Evolutionary conservation across 306 rosid species (phyloP), one percentile per base, ranked within the genome.

Genomic region (Alnus glutinosa): DNA sequence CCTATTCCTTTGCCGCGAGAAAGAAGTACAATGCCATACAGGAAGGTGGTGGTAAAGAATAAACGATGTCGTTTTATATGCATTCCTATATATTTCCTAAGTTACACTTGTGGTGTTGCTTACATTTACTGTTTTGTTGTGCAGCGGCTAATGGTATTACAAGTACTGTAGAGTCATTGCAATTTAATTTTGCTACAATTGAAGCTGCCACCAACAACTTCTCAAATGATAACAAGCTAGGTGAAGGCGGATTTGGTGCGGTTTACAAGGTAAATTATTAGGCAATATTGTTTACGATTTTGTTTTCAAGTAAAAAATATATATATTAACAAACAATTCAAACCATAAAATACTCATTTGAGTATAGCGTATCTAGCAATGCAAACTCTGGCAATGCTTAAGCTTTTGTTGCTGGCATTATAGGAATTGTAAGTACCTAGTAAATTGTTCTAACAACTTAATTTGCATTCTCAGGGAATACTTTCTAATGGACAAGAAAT

Each of bases 1-100:
- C 78, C 86, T 87, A 78, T 87, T 52, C 82, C 79, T 87, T 82
- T 88, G 89, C 82, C 86, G 30, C n/a, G 11, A 57, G 9, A 57
- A 19, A 19, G 9, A 57, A 57, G 9, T 7, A 57, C 12, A 57
- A 8, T 19, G 62, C 15, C 19, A 9, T 18, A 6, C 62, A 7
- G 30, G 30, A 57, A 57, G 62, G 18, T n/a, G 10, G 19, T 58
- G 64, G 64, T 58, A n/a, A 58, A 58, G 11, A n/a, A 19, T 1
- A 6, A 12, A 9, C 2, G 8, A 11, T 10, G 52, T 2, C 7
- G 52, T n/a, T n/a, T n/a, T n/a, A n/a, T n/a, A n/a, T n/a, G n/a
- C n/a, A n/a, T n/a, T n/a, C n/a, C n/a, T n/a, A n/a, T n/a, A 58
- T 8, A n/a, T n/a, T 19, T 58, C 11, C 36, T 7, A 7, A 19